Evolutionary conservation across 2,329 filamentous ascomycete genomes (phyloP), one percentile per base, ranked within the genome.

Genomic region (Salinomyces thailandicus): DNA sequence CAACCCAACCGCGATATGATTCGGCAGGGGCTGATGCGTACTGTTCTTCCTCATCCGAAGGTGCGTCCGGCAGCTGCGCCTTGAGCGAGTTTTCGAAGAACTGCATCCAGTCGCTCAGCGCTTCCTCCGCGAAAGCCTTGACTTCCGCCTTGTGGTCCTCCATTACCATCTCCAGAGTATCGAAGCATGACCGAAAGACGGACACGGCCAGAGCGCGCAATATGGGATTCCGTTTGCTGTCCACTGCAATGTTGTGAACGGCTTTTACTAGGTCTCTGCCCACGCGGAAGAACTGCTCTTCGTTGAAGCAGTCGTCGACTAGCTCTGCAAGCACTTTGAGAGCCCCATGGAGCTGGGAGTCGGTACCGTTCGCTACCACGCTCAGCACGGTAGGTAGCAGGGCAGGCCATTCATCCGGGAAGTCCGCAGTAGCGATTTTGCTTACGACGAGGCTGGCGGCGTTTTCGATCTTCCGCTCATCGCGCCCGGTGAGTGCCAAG

Each of bases 91-190:
- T 72, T 48, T 85, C 71, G 66, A 96, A 91, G 66, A 94, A 94
- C 4, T 87, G 85, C 44, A 84, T 79, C 91, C 91, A 98, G 34
- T 75, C 74, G 5, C 34, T 45, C 33, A 96, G 70, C 0, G 85
- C 77, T 54, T 93, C 82, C 43, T 94, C 85, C 36, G 89, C 86
- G 58, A 98, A 98, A 1, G 71, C 72, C 61, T 85, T 91, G 43
- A 96, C 85, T 37, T 84, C 84, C 39, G 73, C 72, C 53, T 84
- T 83, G 62, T 96, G 84, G 49, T 93, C 85, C 48, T 94, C 87
- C 69, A 94, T 82, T 47, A 96, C 83, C 75, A 95, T 93, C 62
- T 96, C 86, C 65, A 98, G 75, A 38, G 91, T 84, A 57, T 96
- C 86, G 59, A 98, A 93, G 62, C 85, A 94, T 33, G 78, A 78